A percentile compares a stretch with the other conserved stretches of the same genome.
Evolutionary conservation across 1,284 basidiomycete species (phyloP).

Genomic region (Trichosporon asahii): DNA sequence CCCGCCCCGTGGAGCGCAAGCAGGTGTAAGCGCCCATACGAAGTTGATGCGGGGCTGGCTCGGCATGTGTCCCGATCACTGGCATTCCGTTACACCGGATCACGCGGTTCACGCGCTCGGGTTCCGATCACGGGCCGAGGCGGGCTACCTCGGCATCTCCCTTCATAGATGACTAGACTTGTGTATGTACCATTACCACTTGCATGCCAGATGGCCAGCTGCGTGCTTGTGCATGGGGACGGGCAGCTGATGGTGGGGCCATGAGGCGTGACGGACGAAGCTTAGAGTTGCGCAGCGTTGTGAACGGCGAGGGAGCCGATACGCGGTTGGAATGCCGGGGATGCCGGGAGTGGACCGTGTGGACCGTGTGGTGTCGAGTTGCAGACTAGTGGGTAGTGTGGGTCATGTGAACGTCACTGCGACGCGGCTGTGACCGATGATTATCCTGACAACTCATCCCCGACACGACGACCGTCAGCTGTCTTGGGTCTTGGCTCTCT

Average conservation of each 20-base stretch:
- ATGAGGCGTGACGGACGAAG: neutral
- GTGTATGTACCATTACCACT: neutral
- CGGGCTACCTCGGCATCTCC: neutral
- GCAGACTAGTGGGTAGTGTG: neutral
- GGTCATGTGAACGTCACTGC: neutral
- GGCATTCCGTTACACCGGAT: neutral
- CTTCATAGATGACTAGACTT: neutral
- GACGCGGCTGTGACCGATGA: neutral
- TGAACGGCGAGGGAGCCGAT: neutral
- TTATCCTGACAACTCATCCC: neutral
- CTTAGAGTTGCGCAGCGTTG: neutral
- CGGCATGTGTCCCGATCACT: neutral
- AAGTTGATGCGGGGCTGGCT: neutral
- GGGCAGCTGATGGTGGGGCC: neutral
- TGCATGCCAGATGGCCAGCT: no score
- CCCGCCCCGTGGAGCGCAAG: conserved; percentile 16
- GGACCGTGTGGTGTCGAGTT: neutral
- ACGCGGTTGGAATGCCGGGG: neutral
- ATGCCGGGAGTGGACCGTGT: neutral
- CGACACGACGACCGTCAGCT: neutral
- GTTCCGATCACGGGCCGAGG: neutral
- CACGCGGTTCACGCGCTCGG: neutral
- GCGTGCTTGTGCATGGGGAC: neutral
- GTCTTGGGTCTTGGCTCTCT: neutral
- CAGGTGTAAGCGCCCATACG: conserved; percentile 16